Conservation (phyloP, 2,329 filamentous ascomycete genomes). For the Ceratocystiopsis minuta region DNA sequence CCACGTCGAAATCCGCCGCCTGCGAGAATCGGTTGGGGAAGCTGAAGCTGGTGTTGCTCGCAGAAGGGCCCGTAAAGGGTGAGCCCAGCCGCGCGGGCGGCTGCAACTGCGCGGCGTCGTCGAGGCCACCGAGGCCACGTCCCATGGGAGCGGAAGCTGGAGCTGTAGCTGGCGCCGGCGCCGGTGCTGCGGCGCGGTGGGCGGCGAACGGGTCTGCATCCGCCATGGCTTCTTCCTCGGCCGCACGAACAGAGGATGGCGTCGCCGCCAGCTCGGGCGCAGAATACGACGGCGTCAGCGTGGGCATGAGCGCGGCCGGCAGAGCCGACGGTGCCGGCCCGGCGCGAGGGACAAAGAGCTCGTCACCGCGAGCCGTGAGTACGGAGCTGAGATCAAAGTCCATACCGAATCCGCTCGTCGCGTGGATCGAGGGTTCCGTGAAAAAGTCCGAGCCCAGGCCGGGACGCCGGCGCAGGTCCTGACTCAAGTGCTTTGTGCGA, state of each 20-base stretch:
- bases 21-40: conserved; percentile 40
- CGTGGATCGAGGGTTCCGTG: conserved; percentile 22
- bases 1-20: conserved; percentile 25
- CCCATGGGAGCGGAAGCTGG: conserved; percentile 12
- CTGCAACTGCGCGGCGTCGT: conserved; percentile 15
- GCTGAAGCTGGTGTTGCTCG: conserved; percentile 29
- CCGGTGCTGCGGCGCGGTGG: background rate
- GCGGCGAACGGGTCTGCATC: background rate
- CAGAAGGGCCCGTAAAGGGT: conserved; percentile 25
- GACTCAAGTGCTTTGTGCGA: conserved; percentile 25
- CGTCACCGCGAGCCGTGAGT: conserved; percentile 14
- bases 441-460: conserved; percentile 37
- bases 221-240: background rate
- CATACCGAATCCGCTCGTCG: conserved; percentile 8
- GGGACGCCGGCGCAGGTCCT: conserved; percentile 35
- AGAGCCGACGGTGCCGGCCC: background rate
- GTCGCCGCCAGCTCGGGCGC: conserved; percentile 12
- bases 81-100: conserved; percentile 31
- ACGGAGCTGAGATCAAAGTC: conserved; percentile 20
- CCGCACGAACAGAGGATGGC: background rate
- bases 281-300: conserved; percentile 11
- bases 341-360: conserved; percentile 19
- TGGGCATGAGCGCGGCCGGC: conserved; percentile 2
- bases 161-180: background rate
- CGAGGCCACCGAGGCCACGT: background rate